phyloP scores from a whole-genome alignment of 2,329 filamentous ascomycete species.

The Ophiostoma novo-ulmi region DNA sequence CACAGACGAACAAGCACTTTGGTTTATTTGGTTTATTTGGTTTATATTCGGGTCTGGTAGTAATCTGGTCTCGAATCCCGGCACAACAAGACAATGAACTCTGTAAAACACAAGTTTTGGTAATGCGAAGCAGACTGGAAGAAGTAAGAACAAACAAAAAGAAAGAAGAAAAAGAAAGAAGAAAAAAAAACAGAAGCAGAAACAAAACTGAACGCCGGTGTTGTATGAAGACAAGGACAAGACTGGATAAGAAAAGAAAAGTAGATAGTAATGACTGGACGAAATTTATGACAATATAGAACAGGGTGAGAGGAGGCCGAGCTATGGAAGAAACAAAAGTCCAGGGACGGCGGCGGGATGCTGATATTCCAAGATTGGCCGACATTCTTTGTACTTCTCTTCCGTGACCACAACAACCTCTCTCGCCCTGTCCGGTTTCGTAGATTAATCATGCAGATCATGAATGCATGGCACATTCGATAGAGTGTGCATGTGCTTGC shows the following conservation, averaged over 20 bases:
- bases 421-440: conserved; percentile 17
- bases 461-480: conserved; percentile 26
- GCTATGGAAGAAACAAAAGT: neutral
- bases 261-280: neutral
- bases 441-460: conserved; percentile 27
- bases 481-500: neutral
- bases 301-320: neutral
- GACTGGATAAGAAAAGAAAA: neutral
- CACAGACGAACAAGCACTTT: neutral
- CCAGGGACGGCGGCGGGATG: neutral
- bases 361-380: conserved; percentile 9
- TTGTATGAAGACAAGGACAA: neutral
- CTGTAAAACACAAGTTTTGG: neutral
- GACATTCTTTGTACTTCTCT: neutral
- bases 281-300: conserved; percentile 2
- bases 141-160: neutral
- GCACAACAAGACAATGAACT: neutral
- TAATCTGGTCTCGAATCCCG: conserved; percentile 4
- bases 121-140: neutral
- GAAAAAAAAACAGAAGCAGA: neutral
- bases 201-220: neutral
- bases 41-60: neutral
- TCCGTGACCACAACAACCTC: neutral
- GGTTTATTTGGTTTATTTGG: neutral
- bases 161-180: neutral